Conservation (phyloP, 164 flowering plant genomes). For the Tetrastigma voinierianum region DNA sequence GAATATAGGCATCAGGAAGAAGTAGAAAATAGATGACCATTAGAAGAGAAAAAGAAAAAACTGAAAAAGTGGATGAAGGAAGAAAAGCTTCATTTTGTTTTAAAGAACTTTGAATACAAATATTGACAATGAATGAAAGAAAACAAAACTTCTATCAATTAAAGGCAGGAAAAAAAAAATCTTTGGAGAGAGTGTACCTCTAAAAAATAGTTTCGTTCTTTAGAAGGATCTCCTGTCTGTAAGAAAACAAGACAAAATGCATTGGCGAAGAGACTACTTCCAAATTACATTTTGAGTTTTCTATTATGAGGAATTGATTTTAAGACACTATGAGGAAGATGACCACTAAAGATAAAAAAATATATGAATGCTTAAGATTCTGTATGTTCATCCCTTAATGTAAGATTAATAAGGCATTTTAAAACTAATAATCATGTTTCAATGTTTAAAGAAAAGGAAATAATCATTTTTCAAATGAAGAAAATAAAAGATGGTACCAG, state of each 20-base stretch:
- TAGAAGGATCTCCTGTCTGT: constrained; percentile 65
- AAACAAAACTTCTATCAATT: background rate
- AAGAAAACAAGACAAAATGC: constrained; percentile 13
- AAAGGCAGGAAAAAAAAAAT: background rate
- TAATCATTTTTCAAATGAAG: no score
- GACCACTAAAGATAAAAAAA: no score
- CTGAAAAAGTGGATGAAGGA: background rate
- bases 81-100: background rate
- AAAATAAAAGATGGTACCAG: no score
- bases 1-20: background rate
- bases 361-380: no score
- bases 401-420: no score
- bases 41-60: background rate
- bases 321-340: no score
- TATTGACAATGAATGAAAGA: background rate
- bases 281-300: no score
- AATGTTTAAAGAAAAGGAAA: no score
- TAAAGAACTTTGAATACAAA: background rate
- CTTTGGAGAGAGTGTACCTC: constrained; percentile 35
- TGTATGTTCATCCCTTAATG: no score
- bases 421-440: no score
- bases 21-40: background rate
- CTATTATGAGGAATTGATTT: no score
- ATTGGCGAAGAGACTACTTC: no score
- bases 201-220: constrained; percentile 38